A percentile compares a stretch with the other conserved stretches of the same genome.
These are phyloP conservation scores for Auriculariales sp. DNA, from an alignment of 768 basidiomycete species.

Conservation along the genomic window DNA sequence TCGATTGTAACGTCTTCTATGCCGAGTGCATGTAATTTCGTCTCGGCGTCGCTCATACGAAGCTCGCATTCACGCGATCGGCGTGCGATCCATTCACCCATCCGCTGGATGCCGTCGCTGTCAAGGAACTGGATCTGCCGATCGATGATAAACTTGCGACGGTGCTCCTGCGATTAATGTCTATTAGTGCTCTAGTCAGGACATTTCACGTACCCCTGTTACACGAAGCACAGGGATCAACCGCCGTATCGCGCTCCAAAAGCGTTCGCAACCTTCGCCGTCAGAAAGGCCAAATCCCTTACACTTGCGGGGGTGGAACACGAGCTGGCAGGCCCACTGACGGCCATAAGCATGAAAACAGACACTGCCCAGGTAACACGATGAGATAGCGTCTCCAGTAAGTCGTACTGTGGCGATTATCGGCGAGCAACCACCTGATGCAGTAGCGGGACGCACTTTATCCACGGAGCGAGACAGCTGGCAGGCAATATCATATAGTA, in stretches of 20 bases:
- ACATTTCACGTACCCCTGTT: conserved; percentile 3
- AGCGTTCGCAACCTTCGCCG: conserved; percentile 5
- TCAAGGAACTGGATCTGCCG: background rate
- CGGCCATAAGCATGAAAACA: conserved; percentile 4
- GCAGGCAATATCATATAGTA: conserved; percentile 4
- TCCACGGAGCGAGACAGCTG: conserved; percentile 1
- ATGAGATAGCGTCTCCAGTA: background rate
- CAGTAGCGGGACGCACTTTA: background rate
- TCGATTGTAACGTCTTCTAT: background rate
- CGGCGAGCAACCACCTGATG: background rate
- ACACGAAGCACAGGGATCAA: background rate
- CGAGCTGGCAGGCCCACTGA: conserved; percentile 5
- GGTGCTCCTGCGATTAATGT: conserved; percentile 5
- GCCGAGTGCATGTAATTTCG: background rate
- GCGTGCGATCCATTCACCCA: background rate
- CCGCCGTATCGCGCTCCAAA: conserved; percentile 3
- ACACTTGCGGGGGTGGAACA: conserved; percentile 2
- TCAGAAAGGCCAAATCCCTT: conserved; percentile 2
- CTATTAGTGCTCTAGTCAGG: no score
- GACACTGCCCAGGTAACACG: conserved; percentile 1
- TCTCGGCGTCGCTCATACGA: background rate
- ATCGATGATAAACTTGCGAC: background rate
- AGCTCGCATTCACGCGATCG: background rate
- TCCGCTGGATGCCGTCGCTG: background rate
- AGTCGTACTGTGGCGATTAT: background rate